Evolutionary conservation across 1,284 basidiomycete genomes (phyloP), one percentile per base, ranked within the genome.

Genomic region (Chalciporus sp.): DNA sequence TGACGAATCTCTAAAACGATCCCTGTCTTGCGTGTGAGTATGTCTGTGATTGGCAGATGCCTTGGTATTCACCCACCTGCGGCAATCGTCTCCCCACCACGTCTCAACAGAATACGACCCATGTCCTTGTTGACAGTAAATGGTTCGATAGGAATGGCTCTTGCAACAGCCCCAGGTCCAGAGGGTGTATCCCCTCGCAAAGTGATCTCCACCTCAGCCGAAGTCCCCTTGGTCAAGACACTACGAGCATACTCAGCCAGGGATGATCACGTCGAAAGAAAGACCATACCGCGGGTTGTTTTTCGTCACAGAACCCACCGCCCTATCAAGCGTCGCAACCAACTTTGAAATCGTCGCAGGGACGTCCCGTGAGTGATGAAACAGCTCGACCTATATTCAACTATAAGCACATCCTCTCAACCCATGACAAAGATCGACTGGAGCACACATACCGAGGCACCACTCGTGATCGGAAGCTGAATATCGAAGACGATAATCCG

Each of bases 401-500:
- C 19, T 12, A 40, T 62, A 20, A 49, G 37, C 47, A 17, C n/a
- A 23, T 14, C 14, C 37, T 50, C 48, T n/a, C n/a, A 31, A 31
- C 20, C 9, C 27, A 9, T 47, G 27, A 40, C 39, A 11, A 43
- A 41, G 12, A 27, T 20, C 17, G 4, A 39, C 17, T 17, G 17
- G 44, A 17, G 16, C 10, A 17, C 12, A 71, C 82, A 61, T 69
- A 95, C 90, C 37, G 93, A 86, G 51, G 93, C 83, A 33, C 96
- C 97, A 0, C 86, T 80, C 16, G 90, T 93, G 60, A 99, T 90
- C 0, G 97, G 97, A 40, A 93, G 82, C 56, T 90, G 83, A 7
- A 95, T 84, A 68, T 98, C 95, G 68, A 99, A 99, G 2, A 98
- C 85, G 49, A 99, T 90, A 59, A 99, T 86, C 58, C 94, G 86